phyloP scores from a whole-genome alignment of 805 yeast genomes.

The Sungouiella blattae region DNA sequence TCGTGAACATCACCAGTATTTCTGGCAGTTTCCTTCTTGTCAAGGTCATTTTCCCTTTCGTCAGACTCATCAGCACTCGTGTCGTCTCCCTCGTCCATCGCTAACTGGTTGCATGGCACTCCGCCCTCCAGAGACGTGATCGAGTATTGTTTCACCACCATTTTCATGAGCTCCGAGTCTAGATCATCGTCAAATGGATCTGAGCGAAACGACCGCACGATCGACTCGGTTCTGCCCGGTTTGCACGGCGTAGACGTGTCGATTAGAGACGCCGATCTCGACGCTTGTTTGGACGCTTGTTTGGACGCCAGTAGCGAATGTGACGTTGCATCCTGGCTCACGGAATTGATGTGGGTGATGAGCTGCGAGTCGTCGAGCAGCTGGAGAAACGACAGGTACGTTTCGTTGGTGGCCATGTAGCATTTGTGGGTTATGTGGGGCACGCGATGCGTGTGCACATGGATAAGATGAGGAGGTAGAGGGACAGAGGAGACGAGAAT shows the following conservation, averaged over 20 bases:
- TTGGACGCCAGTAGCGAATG: neutral
- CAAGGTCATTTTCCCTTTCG: neutral
- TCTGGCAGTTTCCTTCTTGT: neutral
- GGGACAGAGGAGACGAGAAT: no score
- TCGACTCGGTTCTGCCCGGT: neutral
- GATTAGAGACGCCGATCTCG: slow-evolving; percentile 1
- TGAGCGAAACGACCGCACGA: slow-evolving; percentile 12
- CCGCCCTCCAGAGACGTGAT: slow-evolving; percentile 2
- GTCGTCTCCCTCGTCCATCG: slow-evolving; percentile 4
- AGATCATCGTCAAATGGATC: slow-evolving; percentile 26
- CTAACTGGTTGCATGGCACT: slow-evolving; percentile 15
- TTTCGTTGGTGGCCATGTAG: slow-evolving; percentile 7
- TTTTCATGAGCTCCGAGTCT: slow-evolving; percentile 16
- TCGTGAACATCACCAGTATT: no score
- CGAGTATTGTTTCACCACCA: slow-evolving; percentile 1
- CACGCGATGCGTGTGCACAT: no score
- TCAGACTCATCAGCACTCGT: slow-evolving; percentile 3
- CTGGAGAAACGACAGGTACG: slow-evolving; percentile 15
- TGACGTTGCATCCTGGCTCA: slow-evolving; percentile 10
- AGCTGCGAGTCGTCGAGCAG: slow-evolving; percentile 22
- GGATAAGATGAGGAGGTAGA: no score
- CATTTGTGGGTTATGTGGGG: no score
- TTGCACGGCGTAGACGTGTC: slow-evolving; percentile 2
- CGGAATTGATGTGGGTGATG: slow-evolving; percentile 16
- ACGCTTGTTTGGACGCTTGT: slow-evolving; percentile 1